phyloP scores from a whole-genome alignment of 1,139 yeast genomes.

The Saccharomycopsis phalli region DNA sequence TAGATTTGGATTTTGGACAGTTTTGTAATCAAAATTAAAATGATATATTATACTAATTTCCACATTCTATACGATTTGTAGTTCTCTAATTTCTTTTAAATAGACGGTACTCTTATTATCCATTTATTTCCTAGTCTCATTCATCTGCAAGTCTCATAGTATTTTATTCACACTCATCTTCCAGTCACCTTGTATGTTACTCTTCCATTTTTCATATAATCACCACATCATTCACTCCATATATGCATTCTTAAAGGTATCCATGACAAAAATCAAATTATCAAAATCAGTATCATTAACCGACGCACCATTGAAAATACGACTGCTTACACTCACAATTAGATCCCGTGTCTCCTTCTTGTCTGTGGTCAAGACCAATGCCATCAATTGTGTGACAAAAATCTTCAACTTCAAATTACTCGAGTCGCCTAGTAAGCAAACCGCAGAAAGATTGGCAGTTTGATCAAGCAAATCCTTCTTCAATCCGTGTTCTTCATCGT shows the following conservation, averaged over 20 bases:
- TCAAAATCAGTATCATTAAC: slow-evolving; percentile 22
- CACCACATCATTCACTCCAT: too few species aligned
- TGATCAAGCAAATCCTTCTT: slow-evolving; percentile 23
- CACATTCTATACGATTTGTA: background rate
- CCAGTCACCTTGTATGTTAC: too few species aligned
- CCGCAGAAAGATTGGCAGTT: slow-evolving; percentile 24
- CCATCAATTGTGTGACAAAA: slow-evolving; percentile 25
- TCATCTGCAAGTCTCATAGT: slow-evolving; percentile 2
- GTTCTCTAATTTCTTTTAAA: background rate
- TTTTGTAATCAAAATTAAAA: too few species aligned
- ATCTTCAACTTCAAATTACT: slow-evolving; percentile 26
- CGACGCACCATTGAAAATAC: slow-evolving; percentile 27
- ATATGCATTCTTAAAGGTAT: slow-evolving; percentile 22
- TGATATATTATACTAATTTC: too few species aligned
- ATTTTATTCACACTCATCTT: too few species aligned
- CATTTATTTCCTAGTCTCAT: too few species aligned
- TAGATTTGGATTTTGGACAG: too few species aligned
- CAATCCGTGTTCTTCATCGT: slow-evolving; percentile 21
- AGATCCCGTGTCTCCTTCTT: slow-evolving; percentile 25
- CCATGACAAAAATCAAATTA: slow-evolving; percentile 22
- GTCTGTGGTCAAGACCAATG: slow-evolving; percentile 22
- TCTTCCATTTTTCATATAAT: too few species aligned
- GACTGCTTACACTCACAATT: slow-evolving; percentile 35
- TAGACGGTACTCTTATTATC: background rate
- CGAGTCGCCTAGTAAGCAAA: slow-evolving; percentile 25